phyloP scores from a whole-genome alignment of 2,329 filamentous ascomycete species.

The Colletotrichum australisinense region DNA sequence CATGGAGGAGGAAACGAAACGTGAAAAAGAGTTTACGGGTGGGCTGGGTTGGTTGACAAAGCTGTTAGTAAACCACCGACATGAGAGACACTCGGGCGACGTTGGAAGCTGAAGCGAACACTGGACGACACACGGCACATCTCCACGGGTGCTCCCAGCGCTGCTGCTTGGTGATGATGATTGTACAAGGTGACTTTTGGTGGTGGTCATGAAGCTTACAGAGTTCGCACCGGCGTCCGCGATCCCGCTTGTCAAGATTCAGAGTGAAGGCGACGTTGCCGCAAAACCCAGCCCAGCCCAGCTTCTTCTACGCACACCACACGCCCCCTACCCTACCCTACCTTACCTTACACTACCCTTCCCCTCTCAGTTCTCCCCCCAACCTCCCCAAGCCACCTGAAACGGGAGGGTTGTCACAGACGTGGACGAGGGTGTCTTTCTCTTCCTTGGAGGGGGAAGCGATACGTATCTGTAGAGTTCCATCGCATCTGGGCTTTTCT shows the following conservation, averaged over 20 bases:
- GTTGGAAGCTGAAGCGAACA: neutral
- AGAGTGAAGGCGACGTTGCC: slow-evolving; percentile 7
- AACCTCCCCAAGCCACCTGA: slow-evolving; percentile 28
- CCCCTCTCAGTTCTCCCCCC: neutral
- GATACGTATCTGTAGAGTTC: neutral
- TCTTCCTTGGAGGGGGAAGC: neutral
- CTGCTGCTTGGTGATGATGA: neutral
- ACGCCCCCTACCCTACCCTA: too few species aligned
- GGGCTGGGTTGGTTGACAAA: slow-evolving; percentile 25
- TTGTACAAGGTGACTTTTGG: neutral
- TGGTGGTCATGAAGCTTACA: neutral
- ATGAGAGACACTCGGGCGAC: neutral
- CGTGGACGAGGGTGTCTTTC: slow-evolving; percentile 13
- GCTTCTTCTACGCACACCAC: neutral
- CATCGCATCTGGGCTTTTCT: neutral
- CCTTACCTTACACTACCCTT: neutral
- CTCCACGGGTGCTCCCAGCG: slow-evolving; percentile 14
- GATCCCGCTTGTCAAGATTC: slow-evolving; percentile 33
- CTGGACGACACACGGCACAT: neutral
- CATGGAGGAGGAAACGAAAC: neutral
- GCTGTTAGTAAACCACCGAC: slow-evolving; percentile 21
- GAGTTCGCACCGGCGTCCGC: slow-evolving; percentile 17
- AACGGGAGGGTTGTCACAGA: slow-evolving; percentile 37
- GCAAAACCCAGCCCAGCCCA: neutral
- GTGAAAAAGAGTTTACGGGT: slow-evolving; percentile 3